These are phyloP conservation scores for Solanum arcanum DNA, from an alignment of 257 asterid species.

Conservation along the genomic window DNA sequence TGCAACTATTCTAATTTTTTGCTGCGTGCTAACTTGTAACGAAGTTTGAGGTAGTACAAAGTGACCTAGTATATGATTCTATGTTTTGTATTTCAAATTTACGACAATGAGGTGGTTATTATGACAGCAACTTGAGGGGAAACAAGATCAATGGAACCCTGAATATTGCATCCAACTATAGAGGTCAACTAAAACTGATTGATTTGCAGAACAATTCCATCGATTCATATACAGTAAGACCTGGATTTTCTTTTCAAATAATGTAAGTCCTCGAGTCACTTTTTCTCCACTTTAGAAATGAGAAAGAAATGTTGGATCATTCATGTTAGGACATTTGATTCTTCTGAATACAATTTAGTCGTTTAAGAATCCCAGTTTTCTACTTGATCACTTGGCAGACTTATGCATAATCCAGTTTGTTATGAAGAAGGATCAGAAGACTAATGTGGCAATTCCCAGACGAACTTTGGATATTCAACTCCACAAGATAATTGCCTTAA, in stretches of 20 bases:
- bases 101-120: background rate
- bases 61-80: background rate
- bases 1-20: background rate
- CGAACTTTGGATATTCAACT: too few relatives aligned
- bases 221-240: background rate
- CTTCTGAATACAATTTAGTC: too few relatives aligned
- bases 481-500: too few relatives aligned
- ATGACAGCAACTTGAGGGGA: slow-evolving; percentile 6
- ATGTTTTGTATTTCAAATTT: background rate
- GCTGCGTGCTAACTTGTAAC: background rate
- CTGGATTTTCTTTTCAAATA: background rate
- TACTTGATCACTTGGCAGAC: too few relatives aligned
- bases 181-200: slow-evolving; percentile 2
- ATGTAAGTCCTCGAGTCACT: too few relatives aligned
- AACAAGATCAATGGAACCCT: slow-evolving; percentile 14
- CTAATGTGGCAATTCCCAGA: too few relatives aligned
- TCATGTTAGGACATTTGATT: too few relatives aligned
- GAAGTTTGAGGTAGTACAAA: background rate
- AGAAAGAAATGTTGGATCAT: too few relatives aligned
- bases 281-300: too few relatives aligned
- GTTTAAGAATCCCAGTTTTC: too few relatives aligned
- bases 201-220: slow-evolving; percentile 18
- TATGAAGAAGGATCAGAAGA: too few relatives aligned
- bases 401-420: too few relatives aligned
- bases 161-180: slow-evolving; percentile 6